Evolutionary conservation across 495 filamentous ascomycete genomes (phyloP), one percentile per base, ranked within the genome.

Genomic region (Penicillium herquei): DNA sequence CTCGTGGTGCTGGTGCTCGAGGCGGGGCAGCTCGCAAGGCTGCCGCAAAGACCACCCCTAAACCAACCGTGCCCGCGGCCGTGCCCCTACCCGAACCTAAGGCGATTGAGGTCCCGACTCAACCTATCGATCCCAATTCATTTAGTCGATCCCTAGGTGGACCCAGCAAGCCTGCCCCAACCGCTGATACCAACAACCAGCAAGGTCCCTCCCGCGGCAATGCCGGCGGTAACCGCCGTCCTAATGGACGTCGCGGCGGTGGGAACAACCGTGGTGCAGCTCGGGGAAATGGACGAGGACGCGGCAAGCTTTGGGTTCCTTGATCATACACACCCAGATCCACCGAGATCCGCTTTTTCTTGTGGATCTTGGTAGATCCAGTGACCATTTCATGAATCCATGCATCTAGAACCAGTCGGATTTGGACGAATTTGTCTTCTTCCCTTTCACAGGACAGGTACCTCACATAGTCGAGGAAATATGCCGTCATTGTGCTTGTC

Each of bases 251-350:
- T 30, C 69, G 72, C n/a, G 69, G 72, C n/a, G 69, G 72, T 35
- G 66, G 66, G 8, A 33, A 64, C 31, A 54, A 52, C 44, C 46
- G 43, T 44, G 67, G 70, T 17, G 42, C 52, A 3, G 44, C 65
- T 32, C 69, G 74, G 52, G 75, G 75, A 42, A 67, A 58, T 48
- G 66, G 69, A 49, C 75, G 75, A 53, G 75, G 75, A 17, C 73
- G 71, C 41, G 80, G 80, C 31, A 81, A 81, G 58, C 69, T 82
- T 26, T 82, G 80, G 80, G 76, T 80, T 73, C 78, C 78, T 74
- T 81, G 73, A 76, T 58, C 41, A 45, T 13, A 60, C 40, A 55
- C 21, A 39, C 47, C 40, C 40, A 18, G 55, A 57, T 64, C 61
- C 64, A 61, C 57, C 59, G 48, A 33, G 16, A 35, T 50, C 21